Evolutionary conservation across 192 early-diverging fungal species (phyloP).

Genomic region (Umbelopsis isabellina): DNA sequence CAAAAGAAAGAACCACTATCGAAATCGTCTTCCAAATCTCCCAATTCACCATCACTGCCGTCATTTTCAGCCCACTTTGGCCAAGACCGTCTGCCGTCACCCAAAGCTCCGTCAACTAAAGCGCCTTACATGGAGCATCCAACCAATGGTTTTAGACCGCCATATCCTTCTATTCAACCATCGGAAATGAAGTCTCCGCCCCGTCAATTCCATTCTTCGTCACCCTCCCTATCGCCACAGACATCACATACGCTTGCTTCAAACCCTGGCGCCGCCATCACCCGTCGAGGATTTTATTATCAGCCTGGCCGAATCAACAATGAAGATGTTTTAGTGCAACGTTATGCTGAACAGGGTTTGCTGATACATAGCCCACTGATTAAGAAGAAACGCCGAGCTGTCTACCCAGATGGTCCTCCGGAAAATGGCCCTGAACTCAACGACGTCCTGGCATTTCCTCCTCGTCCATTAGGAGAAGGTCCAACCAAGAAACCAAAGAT

Average conservation of each 20-base stretch:
- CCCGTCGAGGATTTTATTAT: constrained; percentile 37
- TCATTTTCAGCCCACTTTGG: constrained; percentile 12
- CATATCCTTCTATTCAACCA: constrained; percentile 1
- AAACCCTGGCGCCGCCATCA: constrained; percentile 4
- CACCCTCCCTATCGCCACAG: background rate
- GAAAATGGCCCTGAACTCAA: constrained; percentile 11
- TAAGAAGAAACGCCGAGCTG: constrained; percentile 26
- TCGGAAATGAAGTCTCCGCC: background rate
- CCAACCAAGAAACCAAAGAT: constrained; percentile 35
- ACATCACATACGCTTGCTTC: background rate
- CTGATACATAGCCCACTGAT: constrained; percentile 31
- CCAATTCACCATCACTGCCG: constrained; percentile 1
- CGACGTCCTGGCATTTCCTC: background rate
- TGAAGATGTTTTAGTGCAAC: constrained; percentile 32
- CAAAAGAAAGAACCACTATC: background rate
- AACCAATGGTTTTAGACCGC: background rate
- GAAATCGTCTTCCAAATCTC: background rate
- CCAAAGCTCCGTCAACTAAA: background rate
- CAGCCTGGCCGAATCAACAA: constrained; percentile 29
- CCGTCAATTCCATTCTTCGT: background rate
- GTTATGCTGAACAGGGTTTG: constrained; percentile 37
- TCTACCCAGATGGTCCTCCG: constrained; percentile 7
- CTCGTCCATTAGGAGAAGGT: constrained; percentile 9
- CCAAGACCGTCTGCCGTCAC: constrained; percentile 11
- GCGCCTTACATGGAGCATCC: constrained; percentile 1